Evolutionary conservation across 352 stramenopile species (phyloP), one percentile per base, ranked within the genome.

Genomic region (Phytophthora pistaciae): DNA sequence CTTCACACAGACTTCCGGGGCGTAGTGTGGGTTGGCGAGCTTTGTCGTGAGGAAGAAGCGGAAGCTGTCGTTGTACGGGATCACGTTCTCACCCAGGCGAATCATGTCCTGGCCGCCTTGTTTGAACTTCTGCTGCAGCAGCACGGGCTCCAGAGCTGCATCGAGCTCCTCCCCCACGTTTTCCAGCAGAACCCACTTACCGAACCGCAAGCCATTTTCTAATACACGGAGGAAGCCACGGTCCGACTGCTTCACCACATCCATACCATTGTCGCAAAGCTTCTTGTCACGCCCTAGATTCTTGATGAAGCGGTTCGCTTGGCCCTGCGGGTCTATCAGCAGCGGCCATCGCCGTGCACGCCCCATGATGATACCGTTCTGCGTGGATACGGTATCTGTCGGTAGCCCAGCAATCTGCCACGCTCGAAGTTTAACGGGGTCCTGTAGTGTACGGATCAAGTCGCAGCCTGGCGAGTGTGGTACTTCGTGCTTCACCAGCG

Each of bases 301-400:
- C 67, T 97, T 95, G 55, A 98, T 94, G 66, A 97, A 98, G 4
- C 91, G 89, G 56, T 98, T 98, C 1, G 93, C 93, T 75, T 98
- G 93, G 1, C 93, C 93, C 74, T 98, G 93, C 7, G 93, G 93
- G 44, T 98, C 93, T 29, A 98, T 98, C 8, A 98, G 65, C 20
- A 98, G 70, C 1, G 93, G 85, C 93, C 92, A 98, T 10, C 93
- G 78, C 53, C 91, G 77, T 5, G 92, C 89, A 21, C 83, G 77
- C 0, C 83, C 85, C 75, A 98, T 97, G 50, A 98, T 97, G 38
- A 98, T 96, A 13, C 95, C 97, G 67, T 99, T 98, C 58, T 99
- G 94, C 13, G 94, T 98, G 33, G 90, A 97, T n/a, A 98, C 78
- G 0, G 86, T 92, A 58, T 98, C 93, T 0, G 88, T 93, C 2